These are phyloP conservation scores for Quercus parvula DNA, from an alignment of 306 rosid species.

Conservation along the genomic window DNA sequence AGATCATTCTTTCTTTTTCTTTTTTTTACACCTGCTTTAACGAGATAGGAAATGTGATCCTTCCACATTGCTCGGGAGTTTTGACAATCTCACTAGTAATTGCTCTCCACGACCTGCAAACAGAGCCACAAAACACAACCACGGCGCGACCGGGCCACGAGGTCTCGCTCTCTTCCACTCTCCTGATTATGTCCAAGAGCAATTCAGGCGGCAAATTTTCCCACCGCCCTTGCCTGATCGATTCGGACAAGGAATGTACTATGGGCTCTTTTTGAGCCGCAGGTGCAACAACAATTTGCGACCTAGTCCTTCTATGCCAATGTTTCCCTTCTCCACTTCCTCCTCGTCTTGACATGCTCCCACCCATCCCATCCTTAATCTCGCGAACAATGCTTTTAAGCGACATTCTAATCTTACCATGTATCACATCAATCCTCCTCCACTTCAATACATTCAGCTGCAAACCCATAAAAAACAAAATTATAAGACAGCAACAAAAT, in stretches of 20 bases:
- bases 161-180: slow-evolving; percentile 80
- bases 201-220: slow-evolving; percentile 70
- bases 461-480: no score
- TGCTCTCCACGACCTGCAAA: slow-evolving; percentile 81
- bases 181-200: slow-evolving; percentile 70
- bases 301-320: slow-evolving; percentile 54
- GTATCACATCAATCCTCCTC: slow-evolving; percentile 38
- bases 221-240: slow-evolving; percentile 59
- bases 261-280: background rate
- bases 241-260: slow-evolving; percentile 27
- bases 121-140: slow-evolving; percentile 69
- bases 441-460: background rate
- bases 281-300: slow-evolving; percentile 68
- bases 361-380: slow-evolving; percentile 71
- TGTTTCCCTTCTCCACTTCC: slow-evolving; percentile 47
- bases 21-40: slow-evolving; percentile 65
- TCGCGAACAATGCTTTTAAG: slow-evolving; percentile 64
- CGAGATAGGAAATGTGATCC: slow-evolving; percentile 86
- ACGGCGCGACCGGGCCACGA: slow-evolving; percentile 75
- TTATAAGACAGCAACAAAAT: no score
- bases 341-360: slow-evolving; percentile 60
- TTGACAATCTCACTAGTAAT: slow-evolving; percentile 63
- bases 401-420: slow-evolving; percentile 40
- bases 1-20: background rate
- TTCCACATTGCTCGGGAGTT: slow-evolving; percentile 82